Conservation (phyloP, 1,284 basidiomycete genomes). For the Puccinia triticina region DNA sequence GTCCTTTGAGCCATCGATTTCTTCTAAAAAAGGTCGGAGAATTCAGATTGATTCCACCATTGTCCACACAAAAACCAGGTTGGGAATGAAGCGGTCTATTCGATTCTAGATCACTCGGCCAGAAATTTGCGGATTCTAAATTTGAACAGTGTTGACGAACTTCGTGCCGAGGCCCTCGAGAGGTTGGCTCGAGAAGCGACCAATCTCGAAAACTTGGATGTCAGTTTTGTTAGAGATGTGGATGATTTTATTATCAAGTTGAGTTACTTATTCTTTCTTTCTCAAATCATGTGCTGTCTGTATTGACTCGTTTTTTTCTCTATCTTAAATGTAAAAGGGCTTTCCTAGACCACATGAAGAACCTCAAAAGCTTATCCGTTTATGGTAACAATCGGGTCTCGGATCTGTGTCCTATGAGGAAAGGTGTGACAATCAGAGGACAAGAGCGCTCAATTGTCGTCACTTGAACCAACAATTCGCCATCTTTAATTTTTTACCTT, state of each 20-base stretch:
- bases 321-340: neutral
- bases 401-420: slow-evolving; percentile 32
- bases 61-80: slow-evolving; percentile 60
- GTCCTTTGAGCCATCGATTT: neutral
- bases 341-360: slow-evolving; percentile 31
- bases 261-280: neutral
- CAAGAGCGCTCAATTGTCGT: slow-evolving; percentile 46
- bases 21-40: neutral
- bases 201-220: slow-evolving; percentile 70
- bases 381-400: slow-evolving; percentile 51
- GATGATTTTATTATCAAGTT: slow-evolving; percentile 57
- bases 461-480: neutral
- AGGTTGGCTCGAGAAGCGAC: slow-evolving; percentile 61
- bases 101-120: slow-evolving; percentile 74
- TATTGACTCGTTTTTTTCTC: neutral
- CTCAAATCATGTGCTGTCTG: neutral
- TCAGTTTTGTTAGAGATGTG: slow-evolving; percentile 83
- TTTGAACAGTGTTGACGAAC: slow-evolving; percentile 70
- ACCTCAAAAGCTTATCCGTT: slow-evolving; percentile 16
- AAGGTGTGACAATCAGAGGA: slow-evolving; percentile 39
- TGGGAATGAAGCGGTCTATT: slow-evolving; percentile 67
- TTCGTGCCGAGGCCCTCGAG: slow-evolving; percentile 59
- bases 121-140: slow-evolving; percentile 68
- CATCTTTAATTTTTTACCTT: neutral
- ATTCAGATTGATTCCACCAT: neutral